These are phyloP conservation scores for Hysterangium stoloniferum DNA, from an alignment of 768 basidiomycete genomes.

Conservation along the genomic window DNA sequence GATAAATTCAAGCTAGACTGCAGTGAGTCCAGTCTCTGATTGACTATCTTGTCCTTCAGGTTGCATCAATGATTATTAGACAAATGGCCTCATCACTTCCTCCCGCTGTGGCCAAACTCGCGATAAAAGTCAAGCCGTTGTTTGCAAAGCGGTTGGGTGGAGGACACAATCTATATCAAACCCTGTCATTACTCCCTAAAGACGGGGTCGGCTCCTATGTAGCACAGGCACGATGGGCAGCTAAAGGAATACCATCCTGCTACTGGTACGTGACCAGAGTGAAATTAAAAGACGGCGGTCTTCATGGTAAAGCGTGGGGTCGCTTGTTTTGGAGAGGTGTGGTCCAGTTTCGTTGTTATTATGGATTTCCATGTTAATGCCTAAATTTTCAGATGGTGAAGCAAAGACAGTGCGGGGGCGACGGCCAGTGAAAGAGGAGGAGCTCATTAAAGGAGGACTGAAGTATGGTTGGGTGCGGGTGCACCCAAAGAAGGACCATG, in stretches of 20 bases:
- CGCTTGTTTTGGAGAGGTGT: conserved; percentile 75
- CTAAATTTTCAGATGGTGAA: not conserved
- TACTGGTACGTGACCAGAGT: conserved; percentile 74
- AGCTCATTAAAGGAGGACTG: conserved; percentile 52
- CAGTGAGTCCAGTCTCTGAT: not conserved
- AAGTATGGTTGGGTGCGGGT: conserved; percentile 53
- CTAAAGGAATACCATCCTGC: conserved; percentile 56
- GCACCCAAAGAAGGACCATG: not conserved
- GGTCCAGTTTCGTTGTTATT: too few species aligned
- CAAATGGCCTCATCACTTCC: conserved; percentile 9
- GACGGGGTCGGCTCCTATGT: conserved; percentile 63
- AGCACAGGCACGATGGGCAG: conserved; percentile 66
- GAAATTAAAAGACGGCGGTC: conserved; percentile 62
- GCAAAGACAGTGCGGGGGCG: conserved; percentile 7
- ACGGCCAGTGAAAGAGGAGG: not conserved
- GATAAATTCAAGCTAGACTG: not conserved
- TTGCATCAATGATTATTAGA: not conserved
- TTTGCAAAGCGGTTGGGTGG: conserved; percentile 2
- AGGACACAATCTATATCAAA: conserved; percentile 47
- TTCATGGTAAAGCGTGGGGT: conserved; percentile 81
- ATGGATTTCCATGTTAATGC: not conserved
- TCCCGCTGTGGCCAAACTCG: not conserved
- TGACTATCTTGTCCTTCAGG: not conserved
- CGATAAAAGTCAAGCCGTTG: conserved; percentile 3
- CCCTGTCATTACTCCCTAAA: conserved; percentile 59